Evolutionary conservation across 1,284 basidiomycete species (phyloP), one percentile per base, ranked within the genome.

Genomic region (Papiliotrema flavescens): DNA sequence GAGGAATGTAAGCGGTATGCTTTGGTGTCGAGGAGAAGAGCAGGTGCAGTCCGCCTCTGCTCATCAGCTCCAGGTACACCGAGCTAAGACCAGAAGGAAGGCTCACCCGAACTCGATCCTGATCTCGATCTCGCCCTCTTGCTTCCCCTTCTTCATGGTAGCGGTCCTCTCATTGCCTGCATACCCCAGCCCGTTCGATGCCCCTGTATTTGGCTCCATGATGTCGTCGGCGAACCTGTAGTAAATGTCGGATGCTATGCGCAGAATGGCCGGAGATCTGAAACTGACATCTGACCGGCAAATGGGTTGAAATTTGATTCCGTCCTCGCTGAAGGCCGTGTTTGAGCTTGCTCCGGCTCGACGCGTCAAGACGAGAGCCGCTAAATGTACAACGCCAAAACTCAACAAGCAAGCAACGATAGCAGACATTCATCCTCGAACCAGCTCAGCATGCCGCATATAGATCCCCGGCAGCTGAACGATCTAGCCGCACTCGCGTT

Each of bases 1-100:
- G 64, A 1, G 90, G 89, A 4, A 93, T 69, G 6, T 77, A 67
- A 40, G 93, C 62, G 2, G 71, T 70, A 73, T 93, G 87, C 5
- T 78, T 79, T 84, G 65, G 76, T 71, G 53, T 72, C 54, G 84
- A 82, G 53, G 90, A 89, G 63, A 93, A 80, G 34, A 93, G 84
- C 32, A 95, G 83, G 67, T 95, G 91, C 11, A 94, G 83, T 66
- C 94, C 92, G 41, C 92, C 89, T 57, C 83, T 85, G 39, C 28
- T 26, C 28, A 11, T 32, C 28, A 32, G 28, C 28, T 6, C 28
- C 28, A 32, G 43, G 39, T 20, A 35, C 28, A 49, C n/a, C 15
- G 39, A 51, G 42, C 7, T 22, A 37, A 22, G 14, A n/a, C 20
- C n/a, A 24, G 22, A 11, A 47, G n/a, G 45, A 2, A n/a, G 15